Conservation (phyloP, 2,329 filamentous ascomycete species). For the Hymenoscyphus albidus region DNA sequence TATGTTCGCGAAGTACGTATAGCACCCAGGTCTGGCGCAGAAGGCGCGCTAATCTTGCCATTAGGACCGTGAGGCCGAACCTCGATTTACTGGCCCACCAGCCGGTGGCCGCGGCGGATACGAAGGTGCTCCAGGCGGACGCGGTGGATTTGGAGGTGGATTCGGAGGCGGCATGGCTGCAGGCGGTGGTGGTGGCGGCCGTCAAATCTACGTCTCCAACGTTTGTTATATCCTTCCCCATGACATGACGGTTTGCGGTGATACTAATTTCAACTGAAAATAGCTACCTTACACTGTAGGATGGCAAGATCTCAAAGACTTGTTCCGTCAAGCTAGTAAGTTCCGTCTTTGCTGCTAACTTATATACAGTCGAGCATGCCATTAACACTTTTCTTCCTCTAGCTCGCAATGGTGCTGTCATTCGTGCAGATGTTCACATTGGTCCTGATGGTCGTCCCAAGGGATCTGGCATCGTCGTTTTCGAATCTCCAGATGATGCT, state of each 20-base stretch:
- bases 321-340: slow-evolving; percentile 97
- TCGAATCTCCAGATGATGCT: slow-evolving; percentile 90
- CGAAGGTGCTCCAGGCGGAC: slow-evolving; percentile 39
- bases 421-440: slow-evolving; percentile 91
- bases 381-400: slow-evolving; percentile 26
- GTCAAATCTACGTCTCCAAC: slow-evolving; percentile 97
- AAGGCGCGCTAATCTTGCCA: background rate
- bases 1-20: slow-evolving; percentile 88
- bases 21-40: background rate
- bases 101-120: slow-evolving; percentile 61
- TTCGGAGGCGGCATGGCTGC: slow-evolving; percentile 47
- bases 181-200: slow-evolving; percentile 57
- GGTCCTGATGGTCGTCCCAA: slow-evolving; percentile 91
- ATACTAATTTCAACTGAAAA: slow-evolving; percentile 38
- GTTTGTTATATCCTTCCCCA: slow-evolving; percentile 61
- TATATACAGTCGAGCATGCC: slow-evolving; percentile 20
- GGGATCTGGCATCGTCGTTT: slow-evolving; percentile 94
- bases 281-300: slow-evolving; percentile 96
- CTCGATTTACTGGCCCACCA: slow-evolving; percentile 82
- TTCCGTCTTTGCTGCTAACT: slow-evolving; percentile 34
- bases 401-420: slow-evolving; percentile 70
- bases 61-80: slow-evolving; percentile 95
- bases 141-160: slow-evolving; percentile 48
- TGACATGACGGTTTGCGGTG: slow-evolving; percentile 30
- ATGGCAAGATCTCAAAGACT: slow-evolving; percentile 98